Evolutionary conservation across 2,329 filamentous ascomycete genomes (phyloP).

Genomic region (Trichoderma aggressivum): DNA sequence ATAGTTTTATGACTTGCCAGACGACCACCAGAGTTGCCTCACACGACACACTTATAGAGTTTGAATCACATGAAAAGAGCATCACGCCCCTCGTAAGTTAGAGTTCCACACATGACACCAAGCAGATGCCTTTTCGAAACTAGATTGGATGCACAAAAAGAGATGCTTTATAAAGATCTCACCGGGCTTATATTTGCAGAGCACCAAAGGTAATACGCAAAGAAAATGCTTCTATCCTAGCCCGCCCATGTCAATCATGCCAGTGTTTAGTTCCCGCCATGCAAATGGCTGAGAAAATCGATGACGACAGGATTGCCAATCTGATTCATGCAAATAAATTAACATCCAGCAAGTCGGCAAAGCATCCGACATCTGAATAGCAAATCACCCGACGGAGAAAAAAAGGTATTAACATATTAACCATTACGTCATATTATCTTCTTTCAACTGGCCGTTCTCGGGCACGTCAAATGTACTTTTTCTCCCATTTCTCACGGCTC

Average conservation of each 20-base stretch:
- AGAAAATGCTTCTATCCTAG: no score
- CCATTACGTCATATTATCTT: slow-evolving; percentile 15
- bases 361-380: neutral
- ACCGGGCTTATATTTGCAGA: neutral
- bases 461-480: slow-evolving; percentile 11
- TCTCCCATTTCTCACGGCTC: neutral
- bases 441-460: neutral
- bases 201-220: neutral
- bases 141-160: neutral
- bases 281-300: neutral
- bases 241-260: neutral
- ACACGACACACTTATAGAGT: neutral
- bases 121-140: neutral
- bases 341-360: neutral
- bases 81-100: neutral
- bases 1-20: neutral
- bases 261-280: neutral
- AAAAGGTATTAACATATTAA: slow-evolving; percentile 4
- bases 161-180: no score
- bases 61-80: neutral
- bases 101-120: neutral
- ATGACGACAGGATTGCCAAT: slow-evolving; percentile 6
- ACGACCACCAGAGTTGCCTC: neutral
- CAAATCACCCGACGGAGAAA: neutral
- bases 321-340: neutral